Evolutionary conservation across 345 rosid genomes (phyloP).

Genomic region (Isatis tinctoria): DNA sequence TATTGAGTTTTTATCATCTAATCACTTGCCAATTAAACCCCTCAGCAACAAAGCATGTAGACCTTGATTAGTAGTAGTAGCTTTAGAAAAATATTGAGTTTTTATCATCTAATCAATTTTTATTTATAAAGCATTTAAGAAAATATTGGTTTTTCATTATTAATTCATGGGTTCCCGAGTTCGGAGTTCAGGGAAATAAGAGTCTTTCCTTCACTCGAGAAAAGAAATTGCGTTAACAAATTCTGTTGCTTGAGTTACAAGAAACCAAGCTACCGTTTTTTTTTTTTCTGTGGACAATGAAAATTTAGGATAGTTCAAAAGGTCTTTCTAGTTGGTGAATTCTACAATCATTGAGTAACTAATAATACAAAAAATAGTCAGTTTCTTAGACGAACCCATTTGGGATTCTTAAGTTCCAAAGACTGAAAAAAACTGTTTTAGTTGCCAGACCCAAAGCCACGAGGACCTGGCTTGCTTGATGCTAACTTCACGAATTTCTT

Average conservation of each 20-base stretch:
- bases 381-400: background rate
- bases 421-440: constrained; percentile 20
- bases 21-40: too few species aligned
- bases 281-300: background rate
- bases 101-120: too few species aligned
- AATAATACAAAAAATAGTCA: background rate
- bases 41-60: too few species aligned
- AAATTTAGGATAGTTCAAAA: background rate
- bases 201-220: too few species aligned
- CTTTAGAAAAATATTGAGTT: too few species aligned
- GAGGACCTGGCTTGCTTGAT: constrained; percentile 63
- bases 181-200: too few species aligned
- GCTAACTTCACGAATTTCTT: constrained; percentile 54
- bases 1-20: too few species aligned
- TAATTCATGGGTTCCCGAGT: too few species aligned
- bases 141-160: too few species aligned
- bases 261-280: background rate
- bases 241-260: background rate
- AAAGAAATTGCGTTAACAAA: background rate
- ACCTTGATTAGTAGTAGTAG: too few species aligned
- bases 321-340: background rate
- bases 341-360: background rate
- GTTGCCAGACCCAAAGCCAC: constrained; percentile 68
- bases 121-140: too few species aligned
- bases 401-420: background rate